Percentiles rank a stretch among this genome's conserved stretches.
Conservation (phyloP, 495 filamentous ascomycete species). For the Thermochaetoides thermophila region DNA sequence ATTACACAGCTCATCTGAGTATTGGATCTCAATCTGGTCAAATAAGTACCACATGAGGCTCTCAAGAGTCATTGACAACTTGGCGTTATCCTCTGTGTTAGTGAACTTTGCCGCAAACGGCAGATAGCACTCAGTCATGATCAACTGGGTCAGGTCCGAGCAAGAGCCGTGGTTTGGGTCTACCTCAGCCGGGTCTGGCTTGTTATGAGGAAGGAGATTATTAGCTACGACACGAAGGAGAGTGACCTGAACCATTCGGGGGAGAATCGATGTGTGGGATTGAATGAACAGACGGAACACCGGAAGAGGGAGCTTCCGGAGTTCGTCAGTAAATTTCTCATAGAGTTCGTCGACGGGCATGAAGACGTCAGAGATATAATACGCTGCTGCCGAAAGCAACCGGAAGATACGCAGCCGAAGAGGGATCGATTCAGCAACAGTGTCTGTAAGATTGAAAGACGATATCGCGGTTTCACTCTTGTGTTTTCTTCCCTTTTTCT, state of each 20-base stretch:
- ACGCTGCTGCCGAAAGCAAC: slow-evolving; percentile 14
- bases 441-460: slow-evolving; percentile 13
- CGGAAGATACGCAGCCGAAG: slow-evolving; percentile 50
- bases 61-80: slow-evolving; percentile 66
- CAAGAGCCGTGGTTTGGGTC: slow-evolving; percentile 19
- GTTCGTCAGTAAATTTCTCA: slow-evolving; percentile 46
- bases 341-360: slow-evolving; percentile 51
- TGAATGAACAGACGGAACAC: slow-evolving; percentile 61
- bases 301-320: slow-evolving; percentile 50
- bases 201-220: slow-evolving; percentile 41
- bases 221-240: slow-evolving; percentile 52
- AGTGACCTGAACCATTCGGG: slow-evolving; percentile 36
- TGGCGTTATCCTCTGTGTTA: slow-evolving; percentile 58
- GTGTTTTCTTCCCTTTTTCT: background rate
- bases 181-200: slow-evolving; percentile 30
- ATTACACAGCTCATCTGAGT: slow-evolving; percentile 30
- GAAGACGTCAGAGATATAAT: slow-evolving; percentile 20
- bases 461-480: background rate
- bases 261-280: slow-evolving; percentile 29
- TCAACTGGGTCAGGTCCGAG: slow-evolving; percentile 36
- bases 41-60: slow-evolving; percentile 48
- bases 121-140: slow-evolving; percentile 54
- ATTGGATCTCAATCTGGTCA: slow-evolving; percentile 22
- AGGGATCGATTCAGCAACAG: slow-evolving; percentile 43
- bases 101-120: slow-evolving; percentile 53